These are phyloP conservation scores for Lentinula detonsa DNA, from an alignment of 768 basidiomycete species.

Conservation along the genomic window DNA sequence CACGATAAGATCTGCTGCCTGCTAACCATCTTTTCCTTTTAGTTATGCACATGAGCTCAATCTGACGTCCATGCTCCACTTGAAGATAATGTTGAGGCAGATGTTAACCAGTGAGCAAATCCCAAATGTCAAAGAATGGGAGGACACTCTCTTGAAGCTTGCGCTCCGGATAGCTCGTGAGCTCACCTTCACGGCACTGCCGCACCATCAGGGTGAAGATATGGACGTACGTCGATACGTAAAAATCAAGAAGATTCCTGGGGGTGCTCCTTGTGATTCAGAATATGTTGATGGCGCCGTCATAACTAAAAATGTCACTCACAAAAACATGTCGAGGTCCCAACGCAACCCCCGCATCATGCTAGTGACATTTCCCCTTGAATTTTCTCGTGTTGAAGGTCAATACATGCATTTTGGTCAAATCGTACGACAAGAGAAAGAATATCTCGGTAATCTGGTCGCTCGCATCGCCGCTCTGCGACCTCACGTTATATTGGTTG, in stretches of 20 bases:
- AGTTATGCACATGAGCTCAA: constrained; percentile 86
- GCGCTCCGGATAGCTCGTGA: constrained; percentile 84
- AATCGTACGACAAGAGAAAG: constrained; percentile 87
- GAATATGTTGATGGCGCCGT: constrained; percentile 97
- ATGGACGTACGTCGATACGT: constrained; percentile 95
- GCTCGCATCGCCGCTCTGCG: constrained; percentile 85
- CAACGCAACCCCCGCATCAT: constrained; percentile 88
- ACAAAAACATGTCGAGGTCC: constrained; percentile 86
- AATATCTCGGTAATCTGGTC: constrained; percentile 84
- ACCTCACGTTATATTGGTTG: constrained; percentile 89
- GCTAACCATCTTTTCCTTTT: constrained; percentile 8
- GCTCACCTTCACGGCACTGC: constrained; percentile 65
- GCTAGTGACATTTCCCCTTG: constrained; percentile 92
- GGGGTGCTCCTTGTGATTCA: constrained; percentile 85
- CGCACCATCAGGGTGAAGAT: constrained; percentile 79
- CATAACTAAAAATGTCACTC: constrained; percentile 96
- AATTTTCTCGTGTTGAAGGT: constrained; percentile 88
- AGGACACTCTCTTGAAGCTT: constrained; percentile 72
- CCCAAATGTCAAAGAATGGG: constrained; percentile 84
- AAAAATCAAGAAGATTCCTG: constrained; percentile 98
- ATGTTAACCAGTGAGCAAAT: constrained; percentile 80
- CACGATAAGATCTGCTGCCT: not conserved
- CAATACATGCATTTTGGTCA: constrained; percentile 93
- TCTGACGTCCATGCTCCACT: constrained; percentile 79
- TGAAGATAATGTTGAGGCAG: constrained; percentile 88